Conservation (phyloP, 306 rosid species). For the Begonia fuchsioides region DNA sequence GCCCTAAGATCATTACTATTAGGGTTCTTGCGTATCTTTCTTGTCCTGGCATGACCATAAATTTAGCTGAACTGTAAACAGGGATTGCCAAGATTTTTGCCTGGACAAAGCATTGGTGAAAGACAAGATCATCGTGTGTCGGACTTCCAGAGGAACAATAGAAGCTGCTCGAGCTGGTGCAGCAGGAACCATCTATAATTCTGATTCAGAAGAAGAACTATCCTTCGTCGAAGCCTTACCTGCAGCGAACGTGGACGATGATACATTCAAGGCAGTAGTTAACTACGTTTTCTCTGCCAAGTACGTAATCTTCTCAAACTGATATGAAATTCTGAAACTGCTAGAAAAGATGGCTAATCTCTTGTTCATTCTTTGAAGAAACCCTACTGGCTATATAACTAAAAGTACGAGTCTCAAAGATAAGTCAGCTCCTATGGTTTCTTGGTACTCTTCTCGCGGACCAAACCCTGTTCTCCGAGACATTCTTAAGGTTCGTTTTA, state of each 20-base stretch:
- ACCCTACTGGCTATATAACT: conserved; percentile 13
- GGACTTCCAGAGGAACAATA: not conserved
- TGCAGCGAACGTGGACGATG: not conserved
- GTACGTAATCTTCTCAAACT: not conserved
- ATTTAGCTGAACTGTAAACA: not conserved
- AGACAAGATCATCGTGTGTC: not conserved
- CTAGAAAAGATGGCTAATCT: not conserved
- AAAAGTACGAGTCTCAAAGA: conserved; percentile 5
- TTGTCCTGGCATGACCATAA: no score
- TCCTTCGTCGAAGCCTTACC: not conserved
- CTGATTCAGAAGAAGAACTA: not conserved
- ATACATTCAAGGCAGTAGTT: not conserved
- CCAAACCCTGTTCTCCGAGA: conserved; percentile 16
- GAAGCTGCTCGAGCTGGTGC: conserved; percentile 1
- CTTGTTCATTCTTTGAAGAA: conserved; percentile 5
- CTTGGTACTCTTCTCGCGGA: conserved; percentile 22
- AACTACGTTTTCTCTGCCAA: not conserved
- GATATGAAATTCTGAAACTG: no score
- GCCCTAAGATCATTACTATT: no score
- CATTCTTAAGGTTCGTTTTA: conserved; percentile 14
- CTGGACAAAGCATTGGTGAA: conserved; percentile 1
- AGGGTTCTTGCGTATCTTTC: no score
- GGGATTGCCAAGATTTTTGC: not conserved
- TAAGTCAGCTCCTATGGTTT: conserved; percentile 13
- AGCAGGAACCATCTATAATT: not conserved